Base-by-base conservation (phyloP, 257 asterid genomes). In the Scutellaria minor region DNA sequence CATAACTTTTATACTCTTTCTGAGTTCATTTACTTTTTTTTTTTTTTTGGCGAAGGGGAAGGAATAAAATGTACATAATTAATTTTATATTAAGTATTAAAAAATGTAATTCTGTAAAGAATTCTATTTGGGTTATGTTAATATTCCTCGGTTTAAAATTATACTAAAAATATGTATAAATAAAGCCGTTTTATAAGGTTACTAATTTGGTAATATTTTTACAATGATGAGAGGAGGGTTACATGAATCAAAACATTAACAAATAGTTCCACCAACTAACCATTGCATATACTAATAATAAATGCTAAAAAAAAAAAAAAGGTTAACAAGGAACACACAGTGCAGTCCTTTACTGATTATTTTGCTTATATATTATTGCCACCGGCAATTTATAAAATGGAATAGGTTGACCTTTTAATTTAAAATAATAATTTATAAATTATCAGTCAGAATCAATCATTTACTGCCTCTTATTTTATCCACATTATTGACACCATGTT, bases 401-500 rank as follows among this genome's bases (percentile, higher is more conserved):
- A 12, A 70, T 54, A 66, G n/a, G 66, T 45, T 66, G 60, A 48
- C 53, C 41, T 4, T 54, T 22, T n/a, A 14, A 40, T 62, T 44
- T n/a, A 5, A 18, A 60, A 52, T 41, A 52, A 6, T 13, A 8
- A n/a, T 58, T 77, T 22, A 51, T 15, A 55, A 56, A 66, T 35
- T 59, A 52, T 46, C n/a, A 73, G 58, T 47, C 59, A 46, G 57
- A 73, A 54, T 47, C 73, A 61, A 72, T 67, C 22, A 73, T 52
- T 73, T 35, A 67, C 3, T 52, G 12, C 3, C 22, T 6, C 13
- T n/a, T 61, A 50, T 73, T 73, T 42, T 72, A 60, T 45, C 4
- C 45, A 53, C 79, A 78, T 78, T 68, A 78, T 78, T 78, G 79
- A 42, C 27, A 14, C 73, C 57, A 68, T 78, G 58, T 73, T 78